phyloP scores from a whole-genome alignment of 2,329 filamentous ascomycete species.

The Fusarium torulosum region DNA sequence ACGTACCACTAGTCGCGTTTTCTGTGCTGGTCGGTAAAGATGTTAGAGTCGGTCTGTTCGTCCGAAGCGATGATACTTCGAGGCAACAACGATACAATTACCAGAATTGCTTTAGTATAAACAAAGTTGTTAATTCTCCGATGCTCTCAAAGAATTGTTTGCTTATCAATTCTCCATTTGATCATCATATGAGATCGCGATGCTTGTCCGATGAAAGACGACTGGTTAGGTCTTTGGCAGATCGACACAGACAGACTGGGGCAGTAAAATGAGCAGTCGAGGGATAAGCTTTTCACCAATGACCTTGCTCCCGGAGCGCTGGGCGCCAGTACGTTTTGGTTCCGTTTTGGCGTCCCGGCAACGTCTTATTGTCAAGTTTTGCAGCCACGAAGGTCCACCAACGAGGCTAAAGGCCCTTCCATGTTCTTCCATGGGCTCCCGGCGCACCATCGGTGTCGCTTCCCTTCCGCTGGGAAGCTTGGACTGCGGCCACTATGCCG shows the following conservation, averaged over 20 bases:
- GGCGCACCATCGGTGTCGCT: conserved; percentile 39
- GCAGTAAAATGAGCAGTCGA: conserved; percentile 42
- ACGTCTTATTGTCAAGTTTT: conserved; percentile 25
- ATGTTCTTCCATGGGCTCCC: conserved; percentile 43
- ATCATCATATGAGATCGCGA: conserved; percentile 32
- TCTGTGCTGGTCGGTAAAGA: conserved; percentile 16
- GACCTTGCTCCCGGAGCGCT: conserved; percentile 35
- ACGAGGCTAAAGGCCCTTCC: conserved; percentile 41
- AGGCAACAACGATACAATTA: conserved; percentile 12
- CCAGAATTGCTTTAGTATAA: not conserved
- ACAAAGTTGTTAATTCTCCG: not conserved
- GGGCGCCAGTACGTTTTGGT: conserved; percentile 38
- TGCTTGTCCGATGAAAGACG: conserved; percentile 28
- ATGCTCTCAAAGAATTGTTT: conserved; percentile 17
- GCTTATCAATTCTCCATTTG: conserved; percentile 6
- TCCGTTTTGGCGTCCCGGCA: conserved; percentile 24
- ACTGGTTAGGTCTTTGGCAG: conserved; percentile 24
- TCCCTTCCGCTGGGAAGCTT: conserved; percentile 45
- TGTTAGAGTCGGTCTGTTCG: conserved; percentile 8
- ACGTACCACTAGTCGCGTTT: conserved; percentile 20
- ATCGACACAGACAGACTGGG: conserved; percentile 32
- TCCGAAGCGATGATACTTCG: conserved; percentile 4
- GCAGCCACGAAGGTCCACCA: conserved; percentile 32
- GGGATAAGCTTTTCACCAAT: conserved; percentile 39
- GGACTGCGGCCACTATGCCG: conserved; percentile 44